A percentile compares a stretch with the other conserved stretches of the same genome.
These are phyloP conservation scores for Mucuna pruriens DNA, from an alignment of 306 rosid genomes.

Conservation along the genomic window DNA sequence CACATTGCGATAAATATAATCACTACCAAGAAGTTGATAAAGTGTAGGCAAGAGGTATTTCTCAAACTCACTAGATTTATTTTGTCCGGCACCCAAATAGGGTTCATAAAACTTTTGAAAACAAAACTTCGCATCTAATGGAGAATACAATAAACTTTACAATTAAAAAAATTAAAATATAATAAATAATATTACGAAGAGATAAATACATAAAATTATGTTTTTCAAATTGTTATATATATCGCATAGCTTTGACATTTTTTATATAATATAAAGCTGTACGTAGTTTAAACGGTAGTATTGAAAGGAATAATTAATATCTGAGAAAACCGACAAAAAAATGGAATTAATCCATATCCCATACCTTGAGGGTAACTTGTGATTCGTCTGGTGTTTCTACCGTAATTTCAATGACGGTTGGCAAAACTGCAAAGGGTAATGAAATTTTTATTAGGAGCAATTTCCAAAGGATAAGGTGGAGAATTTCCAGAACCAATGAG, in stretches of 20 bases:
- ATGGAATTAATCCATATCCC: background rate
- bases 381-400: constrained; percentile 75
- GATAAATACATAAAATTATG: too few species aligned
- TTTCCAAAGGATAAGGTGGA: constrained; percentile 30
- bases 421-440: constrained; percentile 66
- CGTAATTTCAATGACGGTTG: constrained; percentile 73
- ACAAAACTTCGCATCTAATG: background rate
- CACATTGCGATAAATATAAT: background rate
- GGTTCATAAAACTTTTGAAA: background rate
- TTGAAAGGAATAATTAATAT: background rate
- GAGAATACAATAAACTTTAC: too few species aligned
- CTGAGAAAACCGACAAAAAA: background rate
- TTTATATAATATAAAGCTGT: background rate
- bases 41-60: background rate
- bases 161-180: too few species aligned
- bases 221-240: too few species aligned
- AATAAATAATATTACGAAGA: too few species aligned
- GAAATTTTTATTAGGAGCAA: constrained; percentile 4
- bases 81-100: background rate
- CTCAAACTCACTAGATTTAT: background rate
- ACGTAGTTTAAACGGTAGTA: background rate
- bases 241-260: background rate
- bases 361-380: constrained; percentile 84
- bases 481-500: constrained; percentile 34
- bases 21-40: background rate